Base-by-base conservation (phyloP, 2,329 filamentous ascomycete species). In the Stromatinia cepivora region DNA sequence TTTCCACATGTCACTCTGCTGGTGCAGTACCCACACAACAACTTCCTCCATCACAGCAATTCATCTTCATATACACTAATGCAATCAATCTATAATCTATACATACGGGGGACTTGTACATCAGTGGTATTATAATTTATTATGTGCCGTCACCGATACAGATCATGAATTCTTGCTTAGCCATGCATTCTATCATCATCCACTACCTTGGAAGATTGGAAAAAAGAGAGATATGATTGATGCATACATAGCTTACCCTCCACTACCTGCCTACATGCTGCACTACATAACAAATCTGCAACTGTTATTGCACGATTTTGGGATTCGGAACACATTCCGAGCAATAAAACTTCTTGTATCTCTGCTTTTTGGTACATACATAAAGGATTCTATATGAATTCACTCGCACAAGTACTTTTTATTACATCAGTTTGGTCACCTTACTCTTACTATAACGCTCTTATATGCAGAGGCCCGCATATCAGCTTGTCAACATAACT, bases 401-500 rank as follows among this genome's bases (percentile, higher is more conserved):
- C 22, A n/a, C 53, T 58, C 65, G 39, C 42, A 39, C 65, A 34
- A 59, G 54, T 52, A 59, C 65, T 39, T 46, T 50, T 36, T 10
- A 46, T 34, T 46, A 36, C 25, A 45, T 31, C 48, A 28, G 39
- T 58, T 58, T 48, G 52, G 42, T 39, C 31, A 58, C 20, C 66
- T 68, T 62, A 45, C 45, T 63, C 42, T 62, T 46, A 62, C 66
- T 53, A 31, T 31, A 62, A 52, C 61, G 46, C 34, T 52, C 46
- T 62, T 68, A n/a, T 39, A 52, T 68, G 66, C 66, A 68, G 66
- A 58, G 46, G 39, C 36, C 66, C 57, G 57, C 66, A 68, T 64
- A 63, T 25, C 46, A 45, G 42, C 13, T 64, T 53, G 58, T 68
- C 66, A 64, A 36, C 48, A 46, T 68, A 46, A 64, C 58, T 64